Evolutionary conservation across 2,329 filamentous ascomycete species (phyloP).

Genomic region (Mycosphaerella arachidis): DNA sequence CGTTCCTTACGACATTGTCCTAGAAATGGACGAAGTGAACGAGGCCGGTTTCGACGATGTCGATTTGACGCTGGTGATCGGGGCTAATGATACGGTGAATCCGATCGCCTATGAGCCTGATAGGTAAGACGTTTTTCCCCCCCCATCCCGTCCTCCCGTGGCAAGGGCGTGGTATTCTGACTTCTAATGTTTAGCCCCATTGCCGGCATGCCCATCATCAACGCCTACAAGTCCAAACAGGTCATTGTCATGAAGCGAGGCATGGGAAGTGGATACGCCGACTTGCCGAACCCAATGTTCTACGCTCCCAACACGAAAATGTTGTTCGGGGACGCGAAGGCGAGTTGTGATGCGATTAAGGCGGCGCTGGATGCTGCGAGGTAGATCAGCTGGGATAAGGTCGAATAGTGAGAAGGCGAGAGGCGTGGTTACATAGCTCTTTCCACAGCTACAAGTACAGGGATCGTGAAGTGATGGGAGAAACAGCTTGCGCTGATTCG

Average conservation of each 20-base stretch:
- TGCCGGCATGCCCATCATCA: constrained; percentile 86
- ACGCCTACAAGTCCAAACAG: constrained; percentile 91
- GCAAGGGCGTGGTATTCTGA: neutral
- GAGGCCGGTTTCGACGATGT: constrained; percentile 77
- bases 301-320: constrained; percentile 69
- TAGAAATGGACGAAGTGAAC: constrained; percentile 96
- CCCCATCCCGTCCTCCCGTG: neutral
- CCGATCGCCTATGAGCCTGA: constrained; percentile 81
- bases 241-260: constrained; percentile 89
- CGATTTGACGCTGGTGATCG: constrained; percentile 77
- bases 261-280: constrained; percentile 83
- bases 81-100: constrained; percentile 89
- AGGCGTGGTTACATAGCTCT: neutral
- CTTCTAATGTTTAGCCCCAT: constrained; percentile 58
- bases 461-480: neutral
- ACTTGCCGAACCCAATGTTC: constrained; percentile 91
- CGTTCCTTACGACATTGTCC: constrained; percentile 85
- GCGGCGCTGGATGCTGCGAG: constrained; percentile 27
- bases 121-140: constrained; percentile 18
- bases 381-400: neutral
- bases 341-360: constrained; percentile 33
- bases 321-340: constrained; percentile 86
- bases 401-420: neutral
- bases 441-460: neutral
- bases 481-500: neutral